Evolutionary conservation across 2,329 filamentous ascomycete genomes (phyloP), one percentile per base, ranked within the genome.

Genomic region (Phialophora chinensis): DNA sequence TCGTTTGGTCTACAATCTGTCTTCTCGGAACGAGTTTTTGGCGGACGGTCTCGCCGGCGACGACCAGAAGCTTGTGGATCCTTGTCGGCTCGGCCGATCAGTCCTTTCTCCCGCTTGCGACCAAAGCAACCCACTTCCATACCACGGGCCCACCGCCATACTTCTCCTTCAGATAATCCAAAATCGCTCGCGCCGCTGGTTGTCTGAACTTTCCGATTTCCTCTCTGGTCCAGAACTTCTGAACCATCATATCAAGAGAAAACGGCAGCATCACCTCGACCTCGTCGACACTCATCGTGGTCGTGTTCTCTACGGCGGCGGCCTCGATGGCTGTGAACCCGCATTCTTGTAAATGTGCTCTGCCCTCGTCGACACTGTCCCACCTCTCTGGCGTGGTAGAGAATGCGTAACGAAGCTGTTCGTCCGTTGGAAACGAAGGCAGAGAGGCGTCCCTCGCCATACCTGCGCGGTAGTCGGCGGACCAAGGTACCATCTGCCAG

Each of bases 141-240:
- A 58, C 31, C 11, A 66, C 49, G 2, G 44, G 53, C 6, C 47
- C 60, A 2, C 12, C 44, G 2, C 17, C 33, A 38, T 63, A 66
- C 47, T 63, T 66, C 20, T 63, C 57, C 27, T 20, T 38, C 27
- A 66, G 6, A 20, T 54, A 55, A 44, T 53, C 55, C 38, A 58
- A 3, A 33, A 63, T 38, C 33, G 49, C 55, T 10, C 47, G 14
- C 23, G 17, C 31, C 20, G 60, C 65, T 17, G 27, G 11, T 14
- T 17, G 25, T 23, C 44, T 35, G 29, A 20, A 54, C 31, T 47
- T 52, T 4, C 25, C 60, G 12, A 49, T 10, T 23, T 59, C 60
- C 25, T 63, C 64, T 27, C 42, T 35, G 29, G 29, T 61, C 65
- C 65, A 66, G 20, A 66, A 62, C 20, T 63, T 66, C 35, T 52